These are phyloP conservation scores for Colletotrichum kahawae DNA, from an alignment of 2,329 filamentous ascomycete species.

Conservation along the genomic window DNA sequence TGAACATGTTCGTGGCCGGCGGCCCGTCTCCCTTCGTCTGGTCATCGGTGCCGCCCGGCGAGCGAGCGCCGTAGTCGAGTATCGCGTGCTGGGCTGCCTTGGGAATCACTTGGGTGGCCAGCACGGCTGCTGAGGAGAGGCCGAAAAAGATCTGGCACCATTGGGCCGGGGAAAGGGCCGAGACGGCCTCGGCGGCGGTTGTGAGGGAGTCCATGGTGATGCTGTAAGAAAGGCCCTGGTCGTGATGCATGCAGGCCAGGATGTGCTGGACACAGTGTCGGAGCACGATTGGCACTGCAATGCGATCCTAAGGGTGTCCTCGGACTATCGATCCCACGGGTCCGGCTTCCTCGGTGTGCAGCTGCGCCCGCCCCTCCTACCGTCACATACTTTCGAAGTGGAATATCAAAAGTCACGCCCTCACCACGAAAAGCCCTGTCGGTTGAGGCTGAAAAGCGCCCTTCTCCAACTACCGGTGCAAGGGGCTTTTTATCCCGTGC, in stretches of 20 bases:
- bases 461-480: background rate
- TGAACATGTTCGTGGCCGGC: background rate
- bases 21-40: conserved; percentile 5
- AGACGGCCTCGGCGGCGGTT: background rate
- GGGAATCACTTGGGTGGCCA: conserved; percentile 50
- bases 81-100: conserved; percentile 47
- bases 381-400: background rate
- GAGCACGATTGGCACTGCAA: background rate
- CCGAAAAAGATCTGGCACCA: conserved; percentile 55
- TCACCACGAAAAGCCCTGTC: background rate
- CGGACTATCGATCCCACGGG: conserved; percentile 1
- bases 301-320: too few species aligned
- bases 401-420: background rate
- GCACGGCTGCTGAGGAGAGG: conserved; percentile 42
- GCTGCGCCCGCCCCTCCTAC: background rate
- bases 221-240: background rate
- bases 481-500: background rate
- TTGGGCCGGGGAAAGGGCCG: conserved; percentile 20
- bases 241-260: background rate
- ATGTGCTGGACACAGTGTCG: background rate
- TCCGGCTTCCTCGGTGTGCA: background rate
- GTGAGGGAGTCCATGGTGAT: conserved; percentile 8
- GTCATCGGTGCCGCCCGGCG: conserved; percentile 26
- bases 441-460: background rate
- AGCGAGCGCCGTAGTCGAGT: conserved; percentile 57